These are phyloP conservation scores for Xylariales sp. DNA, from an alignment of 2,329 filamentous ascomycete species.

Conservation along the genomic window DNA sequence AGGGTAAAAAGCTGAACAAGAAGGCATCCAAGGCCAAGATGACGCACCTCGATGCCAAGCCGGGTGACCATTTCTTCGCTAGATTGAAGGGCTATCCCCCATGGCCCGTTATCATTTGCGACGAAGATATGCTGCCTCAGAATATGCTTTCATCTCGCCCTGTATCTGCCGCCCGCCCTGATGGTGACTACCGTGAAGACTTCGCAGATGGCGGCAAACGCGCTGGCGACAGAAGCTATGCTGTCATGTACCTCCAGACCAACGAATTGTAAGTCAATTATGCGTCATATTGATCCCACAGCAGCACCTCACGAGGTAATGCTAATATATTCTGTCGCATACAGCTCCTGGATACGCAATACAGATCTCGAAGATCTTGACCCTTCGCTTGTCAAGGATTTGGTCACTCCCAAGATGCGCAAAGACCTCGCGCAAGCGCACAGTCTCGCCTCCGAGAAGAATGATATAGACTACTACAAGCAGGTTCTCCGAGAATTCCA, in stretches of 20 bases:
- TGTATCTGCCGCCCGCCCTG: conserved; percentile 73
- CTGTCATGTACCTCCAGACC: conserved; percentile 90
- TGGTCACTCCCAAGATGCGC: conserved; percentile 71
- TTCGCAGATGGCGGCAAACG: conserved; percentile 87
- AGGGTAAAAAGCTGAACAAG: conserved; percentile 77
- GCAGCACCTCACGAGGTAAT: too few relatives aligned
- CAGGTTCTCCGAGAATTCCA: conserved; percentile 66
- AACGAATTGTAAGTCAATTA: conserved; percentile 85
- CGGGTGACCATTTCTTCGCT: conserved; percentile 88
- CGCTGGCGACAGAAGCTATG: conserved; percentile 78
- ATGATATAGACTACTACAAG: conserved; percentile 81
- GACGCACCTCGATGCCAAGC: conserved; percentile 73
- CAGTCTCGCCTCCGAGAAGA: conserved; percentile 70
- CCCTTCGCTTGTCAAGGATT: conserved; percentile 63
- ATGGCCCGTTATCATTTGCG: conserved; percentile 92
- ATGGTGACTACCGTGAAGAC: conserved; percentile 84
- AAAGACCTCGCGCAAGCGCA: conserved; percentile 79
- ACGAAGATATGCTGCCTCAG: conserved; percentile 88
- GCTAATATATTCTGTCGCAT: conserved; percentile 10
- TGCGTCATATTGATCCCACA: background rate
- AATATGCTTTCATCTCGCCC: conserved; percentile 74
- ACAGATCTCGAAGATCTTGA: conserved; percentile 75
- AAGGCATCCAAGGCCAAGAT: conserved; percentile 75
- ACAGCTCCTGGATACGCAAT: conserved; percentile 87
- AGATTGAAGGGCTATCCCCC: conserved; percentile 91